Percentiles rank a stretch among this genome's conserved stretches.
Conservation (phyloP, 192 early-diverging fungal genomes). For the Coemansia sp. region DNA sequence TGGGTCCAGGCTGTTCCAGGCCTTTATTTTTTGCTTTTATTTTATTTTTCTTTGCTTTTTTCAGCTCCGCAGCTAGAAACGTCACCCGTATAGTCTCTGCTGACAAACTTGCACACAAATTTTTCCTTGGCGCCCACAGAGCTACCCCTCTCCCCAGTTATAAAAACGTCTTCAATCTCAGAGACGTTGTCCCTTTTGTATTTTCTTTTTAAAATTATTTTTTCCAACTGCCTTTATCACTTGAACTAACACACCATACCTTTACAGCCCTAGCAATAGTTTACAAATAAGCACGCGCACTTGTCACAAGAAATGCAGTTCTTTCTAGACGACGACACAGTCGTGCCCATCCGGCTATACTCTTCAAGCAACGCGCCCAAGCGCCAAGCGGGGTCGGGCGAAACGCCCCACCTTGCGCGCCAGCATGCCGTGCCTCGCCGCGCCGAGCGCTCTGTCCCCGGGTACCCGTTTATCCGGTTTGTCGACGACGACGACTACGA, state of each 20-base stretch:
- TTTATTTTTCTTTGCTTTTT: background rate
- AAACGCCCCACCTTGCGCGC: constrained; percentile 1
- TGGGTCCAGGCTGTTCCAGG: background rate
- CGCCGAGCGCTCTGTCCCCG: constrained; percentile 30
- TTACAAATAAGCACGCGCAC: background rate
- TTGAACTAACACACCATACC: too few relatives aligned
- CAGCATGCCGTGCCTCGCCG: background rate
- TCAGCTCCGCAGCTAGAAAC: background rate
- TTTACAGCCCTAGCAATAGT: background rate
- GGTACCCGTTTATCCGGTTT: constrained; percentile 47
- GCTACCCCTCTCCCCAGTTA: too few relatives aligned
- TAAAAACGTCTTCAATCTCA: too few relatives aligned
- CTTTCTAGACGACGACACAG: constrained; percentile 26
- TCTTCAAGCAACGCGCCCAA: constrained; percentile 38
- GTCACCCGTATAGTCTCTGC: background rate
- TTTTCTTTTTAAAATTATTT: too few relatives aligned
- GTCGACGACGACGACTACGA: constrained; percentile 43
- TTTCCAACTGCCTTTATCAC: too few relatives aligned
- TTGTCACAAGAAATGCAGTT: constrained; percentile 35
- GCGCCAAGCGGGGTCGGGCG: background rate
- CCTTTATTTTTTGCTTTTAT: background rate
- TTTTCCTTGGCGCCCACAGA: too few relatives aligned
- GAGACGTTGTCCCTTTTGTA: too few relatives aligned
- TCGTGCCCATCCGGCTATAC: constrained; percentile 38
- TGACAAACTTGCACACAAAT: background rate